Evolutionary conservation across 2,329 filamentous ascomycete species (phyloP).

Genomic region (Penicillium nordicum): DNA sequence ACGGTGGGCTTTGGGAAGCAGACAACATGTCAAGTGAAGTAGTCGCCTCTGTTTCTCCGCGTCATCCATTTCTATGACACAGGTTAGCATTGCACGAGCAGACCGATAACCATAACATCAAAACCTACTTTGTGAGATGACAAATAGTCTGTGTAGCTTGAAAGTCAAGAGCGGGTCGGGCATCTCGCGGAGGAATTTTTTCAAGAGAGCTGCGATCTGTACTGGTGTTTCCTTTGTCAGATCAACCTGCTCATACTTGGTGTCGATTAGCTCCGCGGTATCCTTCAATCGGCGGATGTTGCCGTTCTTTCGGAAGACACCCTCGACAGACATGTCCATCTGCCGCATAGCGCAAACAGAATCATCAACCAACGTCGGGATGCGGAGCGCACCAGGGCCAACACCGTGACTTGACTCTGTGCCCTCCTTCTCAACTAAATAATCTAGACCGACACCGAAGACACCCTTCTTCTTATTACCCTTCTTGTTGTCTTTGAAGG

Average conservation of each 20-base stretch:
- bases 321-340: conserved; percentile 98
- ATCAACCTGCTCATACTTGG: conserved; percentile 78
- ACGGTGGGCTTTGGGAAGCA: conserved; percentile 86
- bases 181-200: conserved; percentile 90
- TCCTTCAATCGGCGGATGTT: conserved; percentile 94
- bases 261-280: conserved; percentile 79
- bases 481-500: conserved; percentile 73
- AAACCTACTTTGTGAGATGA: conserved; percentile 74
- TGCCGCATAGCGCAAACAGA: conserved; percentile 91
- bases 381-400: conserved; percentile 81
- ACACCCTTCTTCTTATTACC: conserved; percentile 85
- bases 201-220: conserved; percentile 87
- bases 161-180: conserved; percentile 92
- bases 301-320: conserved; percentile 97
- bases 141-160: conserved; percentile 88
- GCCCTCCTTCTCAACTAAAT: conserved; percentile 86
- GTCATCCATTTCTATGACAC: conserved; percentile 65
- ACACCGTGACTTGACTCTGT: conserved; percentile 98
- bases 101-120: conserved; percentile 10
- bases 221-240: conserved; percentile 86
- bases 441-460: conserved; percentile 84
- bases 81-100: conserved; percentile 9
- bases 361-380: conserved; percentile 94
- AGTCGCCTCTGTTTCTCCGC: conserved; percentile 77
- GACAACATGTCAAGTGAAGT: conserved; percentile 84